Evolutionary conservation across 768 basidiomycete species (phyloP), one percentile per base, ranked within the genome.

Genomic region (Neoboletus subvelutipes): DNA sequence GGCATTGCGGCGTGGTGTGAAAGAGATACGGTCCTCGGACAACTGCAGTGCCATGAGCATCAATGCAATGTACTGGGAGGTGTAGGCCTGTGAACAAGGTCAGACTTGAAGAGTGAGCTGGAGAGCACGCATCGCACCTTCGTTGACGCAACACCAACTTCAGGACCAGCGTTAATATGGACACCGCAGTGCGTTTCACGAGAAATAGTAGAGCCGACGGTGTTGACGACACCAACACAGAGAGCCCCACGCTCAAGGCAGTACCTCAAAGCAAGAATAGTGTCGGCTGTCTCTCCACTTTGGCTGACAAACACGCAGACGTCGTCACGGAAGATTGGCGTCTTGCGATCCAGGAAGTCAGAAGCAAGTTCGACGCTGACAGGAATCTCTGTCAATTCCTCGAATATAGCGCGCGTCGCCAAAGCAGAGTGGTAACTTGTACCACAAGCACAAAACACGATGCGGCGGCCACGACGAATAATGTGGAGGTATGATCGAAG

Each of bases 181-280:
- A 99, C 88, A 88, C 97, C 97, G 61, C 94, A 97, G 78, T 99
- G 97, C 3, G 95, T 94, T 77, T 98, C 94, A 69, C 96, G 91
- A 42, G 96, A 98, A 65, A 98, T 84, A 4, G 96, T 98, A 24
- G 94, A 97, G 48, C 97, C 97, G 66, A 99, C 97, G 36, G 94
- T 95, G 79, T 99, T 98, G 73, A 99, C 94, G 50, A 98, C 92
- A 78, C 97, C 97, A 45, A 99, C 84, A 70, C 92, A 95, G 43
- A 99, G 85, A 9, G 97, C 96, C 45, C 97, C 97, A 57, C 97
- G 84, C 72, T 99, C 97, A 68, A 97, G 73, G 75, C 95, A 98
- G 78, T 99, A 99, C 57, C 92, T 86, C 78, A 99, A 77, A 26
- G 95, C 93, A 62, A 99, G 78, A 75, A 99, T 96, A 28, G 93